A percentile compares a stretch with the other conserved stretches of the same genome.
Evolutionary conservation across 2,329 filamentous ascomycete genomes (phyloP).

Genomic region (Pyrenophora tritici-repentis): DNA sequence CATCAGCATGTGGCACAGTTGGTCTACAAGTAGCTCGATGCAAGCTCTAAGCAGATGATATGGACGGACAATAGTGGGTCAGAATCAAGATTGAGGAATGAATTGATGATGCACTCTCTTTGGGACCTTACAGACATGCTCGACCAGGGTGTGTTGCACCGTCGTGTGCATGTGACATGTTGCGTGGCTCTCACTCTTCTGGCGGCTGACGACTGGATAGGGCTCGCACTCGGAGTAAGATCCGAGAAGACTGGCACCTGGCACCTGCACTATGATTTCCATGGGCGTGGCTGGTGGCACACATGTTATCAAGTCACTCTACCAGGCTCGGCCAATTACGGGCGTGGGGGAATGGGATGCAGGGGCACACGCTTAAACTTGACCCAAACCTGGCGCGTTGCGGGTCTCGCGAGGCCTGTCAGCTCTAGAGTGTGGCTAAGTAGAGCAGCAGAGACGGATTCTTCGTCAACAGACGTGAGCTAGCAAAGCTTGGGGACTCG

Average conservation of each 20-base stretch:
- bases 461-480: neutral
- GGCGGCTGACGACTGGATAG: too few species aligned
- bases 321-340: slow-evolving; percentile 1
- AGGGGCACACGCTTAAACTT: slow-evolving; percentile 10
- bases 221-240: too few species aligned
- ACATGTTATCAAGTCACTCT: slow-evolving; percentile 1
- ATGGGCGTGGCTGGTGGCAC: slow-evolving; percentile 3
- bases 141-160: neutral
- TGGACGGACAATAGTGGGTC: neutral
- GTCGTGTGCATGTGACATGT: neutral
- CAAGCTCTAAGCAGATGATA: neutral
- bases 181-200: too few species aligned
- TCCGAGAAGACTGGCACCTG: too few species aligned
- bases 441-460: neutral
- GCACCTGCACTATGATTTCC: neutral
- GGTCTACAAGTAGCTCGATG: neutral
- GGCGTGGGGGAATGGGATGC: neutral
- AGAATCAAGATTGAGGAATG: slow-evolving; percentile 1
- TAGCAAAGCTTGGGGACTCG: neutral
- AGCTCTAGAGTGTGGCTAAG: neutral
- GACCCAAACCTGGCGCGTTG: slow-evolving; percentile 2
- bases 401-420: neutral
- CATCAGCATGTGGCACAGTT: neutral
- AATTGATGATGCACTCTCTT: slow-evolving; percentile 1
- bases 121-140: neutral